A percentile compares a stretch with the other conserved stretches of the same genome.
Conservation (phyloP, 257 asterid genomes). For the Ilex aquifolium region DNA sequence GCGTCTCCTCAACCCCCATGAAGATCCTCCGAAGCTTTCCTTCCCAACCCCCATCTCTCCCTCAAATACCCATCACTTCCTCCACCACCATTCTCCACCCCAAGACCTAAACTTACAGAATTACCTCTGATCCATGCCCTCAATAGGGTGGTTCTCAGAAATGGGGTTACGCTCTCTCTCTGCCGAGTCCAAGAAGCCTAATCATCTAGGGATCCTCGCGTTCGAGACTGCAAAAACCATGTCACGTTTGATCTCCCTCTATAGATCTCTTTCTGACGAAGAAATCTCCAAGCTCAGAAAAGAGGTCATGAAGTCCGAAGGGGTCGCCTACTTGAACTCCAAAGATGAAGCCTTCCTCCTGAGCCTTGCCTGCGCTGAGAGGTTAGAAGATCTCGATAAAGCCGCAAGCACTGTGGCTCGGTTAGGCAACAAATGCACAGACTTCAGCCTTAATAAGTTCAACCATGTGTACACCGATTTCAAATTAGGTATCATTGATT, state of each 20-base stretch:
- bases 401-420: conserved; percentile 50
- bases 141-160: conserved; percentile 42
- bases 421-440: conserved; percentile 54
- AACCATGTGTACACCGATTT: conserved; percentile 46
- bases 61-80: background rate
- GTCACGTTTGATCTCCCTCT: conserved; percentile 59
- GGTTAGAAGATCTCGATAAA: conserved; percentile 73
- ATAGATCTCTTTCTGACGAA: conserved; percentile 48
- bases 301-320: conserved; percentile 37
- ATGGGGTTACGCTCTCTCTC: conserved; percentile 9
- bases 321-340: conserved; percentile 60
- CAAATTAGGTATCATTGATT: conserved; percentile 40
- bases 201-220: conserved; percentile 49
- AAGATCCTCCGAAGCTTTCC: background rate
- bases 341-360: conserved; percentile 40
- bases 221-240: conserved; percentile 73
- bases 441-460: conserved; percentile 45
- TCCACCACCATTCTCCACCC: conserved; percentile 4
- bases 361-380: conserved; percentile 67
- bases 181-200: conserved; percentile 17
- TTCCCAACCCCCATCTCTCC: background rate
- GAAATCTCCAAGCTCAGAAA: conserved; percentile 35
- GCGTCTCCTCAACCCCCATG: conserved; percentile 11
- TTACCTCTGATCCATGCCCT: conserved; percentile 33
- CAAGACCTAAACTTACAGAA: conserved; percentile 3